These are phyloP conservation scores for Saturnispora kantuleensis DNA, from an alignment of 805 yeast species.

Conservation along the genomic window DNA sequence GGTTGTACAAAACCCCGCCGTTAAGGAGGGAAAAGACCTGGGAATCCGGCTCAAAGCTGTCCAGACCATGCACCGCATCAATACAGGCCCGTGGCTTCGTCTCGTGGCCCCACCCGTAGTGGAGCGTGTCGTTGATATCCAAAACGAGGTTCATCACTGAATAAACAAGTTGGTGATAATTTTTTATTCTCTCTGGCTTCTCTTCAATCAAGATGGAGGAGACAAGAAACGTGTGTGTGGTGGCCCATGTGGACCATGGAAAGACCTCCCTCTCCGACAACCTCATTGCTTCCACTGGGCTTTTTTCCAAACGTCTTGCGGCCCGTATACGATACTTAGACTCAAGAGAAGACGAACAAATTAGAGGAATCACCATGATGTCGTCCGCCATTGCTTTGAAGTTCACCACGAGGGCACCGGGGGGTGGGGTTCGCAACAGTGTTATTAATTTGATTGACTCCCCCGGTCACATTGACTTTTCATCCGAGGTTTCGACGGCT, in stretches of 20 bases:
- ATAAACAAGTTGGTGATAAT: neutral
- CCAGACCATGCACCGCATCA: conserved; percentile 9
- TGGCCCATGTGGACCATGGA: conserved; percentile 99
- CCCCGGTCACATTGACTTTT: conserved; percentile 98
- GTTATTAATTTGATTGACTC: conserved; percentile 89
- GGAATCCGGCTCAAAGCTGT: conserved; percentile 16
- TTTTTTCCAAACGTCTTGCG: conserved; percentile 88
- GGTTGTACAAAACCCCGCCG: conserved; percentile 59
- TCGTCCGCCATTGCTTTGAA: conserved; percentile 91
- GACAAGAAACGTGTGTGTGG: conserved; percentile 83
- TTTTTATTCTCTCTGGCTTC: neutral
- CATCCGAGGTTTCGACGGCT: conserved; percentile 93
- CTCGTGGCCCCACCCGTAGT: conserved; percentile 7
- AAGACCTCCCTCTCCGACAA: conserved; percentile 93
- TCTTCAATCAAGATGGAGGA: conserved; percentile 30
- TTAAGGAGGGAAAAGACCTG: conserved; percentile 52
- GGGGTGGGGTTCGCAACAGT: conserved; percentile 18
- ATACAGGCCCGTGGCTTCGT: conserved; percentile 2
- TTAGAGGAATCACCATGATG: conserved; percentile 96
- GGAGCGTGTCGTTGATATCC: conserved; percentile 1
- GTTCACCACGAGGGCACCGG: conserved; percentile 49
- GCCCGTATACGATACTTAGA: conserved; percentile 91
- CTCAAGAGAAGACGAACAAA: conserved; percentile 90
- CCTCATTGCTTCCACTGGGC: conserved; percentile 88
- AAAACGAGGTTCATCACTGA: conserved; percentile 5